Conservation (phyloP, 768 basidiomycete species). For the Trametes punicea region DNA sequence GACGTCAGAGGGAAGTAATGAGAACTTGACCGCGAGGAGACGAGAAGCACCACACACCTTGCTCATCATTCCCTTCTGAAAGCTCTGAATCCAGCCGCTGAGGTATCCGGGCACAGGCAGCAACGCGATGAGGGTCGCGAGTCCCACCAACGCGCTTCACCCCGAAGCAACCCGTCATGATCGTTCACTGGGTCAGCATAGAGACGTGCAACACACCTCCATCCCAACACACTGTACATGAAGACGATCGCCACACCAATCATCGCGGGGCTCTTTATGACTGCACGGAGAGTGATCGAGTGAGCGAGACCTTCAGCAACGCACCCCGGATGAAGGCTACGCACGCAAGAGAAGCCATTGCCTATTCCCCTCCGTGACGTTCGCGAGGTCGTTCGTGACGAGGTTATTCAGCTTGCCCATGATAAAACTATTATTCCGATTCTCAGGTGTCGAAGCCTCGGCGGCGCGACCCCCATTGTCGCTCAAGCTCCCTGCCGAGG, state of each 20-base stretch:
- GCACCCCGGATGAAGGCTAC: conserved; percentile 32
- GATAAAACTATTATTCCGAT: conserved; percentile 40
- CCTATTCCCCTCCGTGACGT: conserved; percentile 22
- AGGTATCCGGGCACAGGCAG: conserved; percentile 43
- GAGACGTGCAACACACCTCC: conserved; percentile 34
- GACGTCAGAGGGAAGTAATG: neutral
- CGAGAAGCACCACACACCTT: conserved; percentile 25
- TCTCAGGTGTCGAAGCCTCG: conserved; percentile 7
- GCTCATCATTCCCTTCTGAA: conserved; percentile 40
- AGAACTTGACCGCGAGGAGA: too few species aligned
- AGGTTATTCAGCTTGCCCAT: conserved; percentile 78
- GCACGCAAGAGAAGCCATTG: conserved; percentile 24
- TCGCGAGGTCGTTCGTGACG: conserved; percentile 57
- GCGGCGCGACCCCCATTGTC: neutral
- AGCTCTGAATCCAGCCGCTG: conserved; percentile 33
- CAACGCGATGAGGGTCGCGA: conserved; percentile 37
- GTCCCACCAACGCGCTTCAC: conserved; percentile 41
- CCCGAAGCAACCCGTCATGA: neutral
- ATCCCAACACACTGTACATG: conserved; percentile 44
- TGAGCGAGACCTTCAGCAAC: conserved; percentile 22
- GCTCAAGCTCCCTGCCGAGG: neutral
- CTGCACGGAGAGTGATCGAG: neutral
- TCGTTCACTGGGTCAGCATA: neutral
- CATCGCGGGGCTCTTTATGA: neutral
- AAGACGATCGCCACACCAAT: conserved; percentile 29